Conservation (phyloP, 2,329 filamentous ascomycete species). For the Arthrocladium fulminans region DNA sequence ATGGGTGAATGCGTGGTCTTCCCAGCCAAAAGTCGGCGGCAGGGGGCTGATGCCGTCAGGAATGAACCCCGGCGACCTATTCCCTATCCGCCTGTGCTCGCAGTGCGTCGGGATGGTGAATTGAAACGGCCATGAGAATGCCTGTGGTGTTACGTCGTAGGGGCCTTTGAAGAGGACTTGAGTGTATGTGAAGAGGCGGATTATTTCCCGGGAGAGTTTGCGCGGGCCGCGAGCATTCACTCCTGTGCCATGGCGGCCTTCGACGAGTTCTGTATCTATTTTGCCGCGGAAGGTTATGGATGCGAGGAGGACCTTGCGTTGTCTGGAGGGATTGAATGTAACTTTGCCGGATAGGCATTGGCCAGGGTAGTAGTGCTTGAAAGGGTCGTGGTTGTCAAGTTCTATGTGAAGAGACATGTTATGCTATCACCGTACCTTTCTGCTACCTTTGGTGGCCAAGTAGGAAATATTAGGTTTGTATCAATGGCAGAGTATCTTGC, state of each 20-base stretch:
- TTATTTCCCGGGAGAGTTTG: neutral
- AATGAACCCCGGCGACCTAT: neutral
- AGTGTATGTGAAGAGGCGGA: slow-evolving; percentile 4
- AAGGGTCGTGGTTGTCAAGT: neutral
- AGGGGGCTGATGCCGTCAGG: neutral
- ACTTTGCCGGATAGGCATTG: neutral
- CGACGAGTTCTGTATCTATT: neutral
- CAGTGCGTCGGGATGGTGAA: slow-evolving; percentile 5
- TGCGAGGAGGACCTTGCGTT: slow-evolving; percentile 1
- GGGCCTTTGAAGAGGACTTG: slow-evolving; percentile 3
- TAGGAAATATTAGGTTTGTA: neutral
- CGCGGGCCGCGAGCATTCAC: neutral
- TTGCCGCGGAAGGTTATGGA: slow-evolving; percentile 8
- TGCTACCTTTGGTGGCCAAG: neutral
- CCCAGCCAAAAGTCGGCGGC: neutral
- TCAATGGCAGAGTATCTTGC: neutral
- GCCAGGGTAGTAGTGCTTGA: neutral
- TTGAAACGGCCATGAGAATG: slow-evolving; percentile 5
- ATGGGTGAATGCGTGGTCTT: neutral
- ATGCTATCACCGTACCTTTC: too few species aligned
- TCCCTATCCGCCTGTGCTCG: neutral
- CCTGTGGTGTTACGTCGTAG: slow-evolving; percentile 2
- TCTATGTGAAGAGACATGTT: neutral
- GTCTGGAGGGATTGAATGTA: neutral
- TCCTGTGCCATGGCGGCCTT: neutral